Evolutionary conservation across 1,139 yeast genomes (phyloP), one percentile per base, ranked within the genome.

Genomic region (Scheffersomyces segobiensis): DNA sequence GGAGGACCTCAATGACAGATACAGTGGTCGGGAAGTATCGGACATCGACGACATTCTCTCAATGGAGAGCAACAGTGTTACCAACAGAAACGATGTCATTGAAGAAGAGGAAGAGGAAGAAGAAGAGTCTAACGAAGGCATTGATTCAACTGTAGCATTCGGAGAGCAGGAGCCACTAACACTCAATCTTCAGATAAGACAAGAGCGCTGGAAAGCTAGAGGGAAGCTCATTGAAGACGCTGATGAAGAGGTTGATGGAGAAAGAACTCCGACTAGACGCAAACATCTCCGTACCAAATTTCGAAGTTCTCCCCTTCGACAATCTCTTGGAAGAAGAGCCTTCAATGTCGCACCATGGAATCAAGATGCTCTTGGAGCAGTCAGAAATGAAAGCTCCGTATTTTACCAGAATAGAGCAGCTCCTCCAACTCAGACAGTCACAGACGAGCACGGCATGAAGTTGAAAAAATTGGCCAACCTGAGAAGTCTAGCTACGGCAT

Each of bases 21-120:
- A 59, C 5, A 62, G 63, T 2, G 66, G 59, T 6, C 57, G 63
- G 20, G 65, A 65, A 39, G 65, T 64, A 19, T 63, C 66, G 21
- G 70, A 65, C 46, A 60, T 60, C 14, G 71, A 66, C 18, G 70
- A 67, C 42, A 65, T 64, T 10, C 54, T 62, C 6, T 63, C 65
- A 17, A 62, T 65, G 55, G 65, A 63, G 46, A 63, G 68, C 56
- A 32, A 32, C 12, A 58, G 61, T 26, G 56, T 60, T 5, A 60
- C 59, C 32, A 57, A 55, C 52, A 60, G 60, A 55, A 58, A 60
- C 39, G 64, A 63, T 48, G 66, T 51, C 61, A 63, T 21, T 49
- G 48, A 26, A n/a, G 47, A 46, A 26, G 53, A 49, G 18, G 57
- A 54, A 12, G 63, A 63, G n/a, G 63, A 59, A 4, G 60, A 54